phyloP scores from a whole-genome alignment of 768 basidiomycete genomes.

The Leccinum rimulosum region DNA sequence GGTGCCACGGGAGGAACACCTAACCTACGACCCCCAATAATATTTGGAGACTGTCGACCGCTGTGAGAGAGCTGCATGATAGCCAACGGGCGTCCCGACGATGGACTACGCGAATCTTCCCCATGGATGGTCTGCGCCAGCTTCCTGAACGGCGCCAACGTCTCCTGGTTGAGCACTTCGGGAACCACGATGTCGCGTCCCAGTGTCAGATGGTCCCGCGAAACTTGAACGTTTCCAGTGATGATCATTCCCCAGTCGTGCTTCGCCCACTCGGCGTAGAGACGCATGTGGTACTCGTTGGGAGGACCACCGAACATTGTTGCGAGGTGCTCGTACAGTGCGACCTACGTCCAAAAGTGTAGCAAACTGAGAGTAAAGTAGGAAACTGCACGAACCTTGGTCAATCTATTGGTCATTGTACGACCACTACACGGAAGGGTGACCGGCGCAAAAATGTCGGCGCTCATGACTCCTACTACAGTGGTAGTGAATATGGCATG shows the following conservation, averaged over 20 bases:
- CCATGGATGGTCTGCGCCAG: slow-evolving; percentile 54
- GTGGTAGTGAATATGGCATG: background rate
- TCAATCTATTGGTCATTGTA: slow-evolving; percentile 45
- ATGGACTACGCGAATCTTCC: slow-evolving; percentile 5
- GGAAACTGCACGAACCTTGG: slow-evolving; percentile 41
- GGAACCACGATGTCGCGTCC: slow-evolving; percentile 74
- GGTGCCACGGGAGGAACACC: slow-evolving; percentile 68
- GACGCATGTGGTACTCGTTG: slow-evolving; percentile 53
- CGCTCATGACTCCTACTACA: slow-evolving; percentile 10
- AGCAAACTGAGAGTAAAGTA: background rate
- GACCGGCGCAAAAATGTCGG: slow-evolving; percentile 25
- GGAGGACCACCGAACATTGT: slow-evolving; percentile 67
- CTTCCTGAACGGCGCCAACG: slow-evolving; percentile 47
- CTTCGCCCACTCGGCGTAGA: slow-evolving; percentile 75
- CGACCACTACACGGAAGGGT: slow-evolving; percentile 35
- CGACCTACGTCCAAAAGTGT: slow-evolving; percentile 49
- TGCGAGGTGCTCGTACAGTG: slow-evolving; percentile 85
- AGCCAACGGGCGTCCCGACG: slow-evolving; percentile 37
- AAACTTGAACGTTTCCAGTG: slow-evolving; percentile 83
- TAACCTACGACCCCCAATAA: slow-evolving; percentile 64
- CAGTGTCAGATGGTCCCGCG: slow-evolving; percentile 57
- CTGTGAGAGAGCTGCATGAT: slow-evolving; percentile 84
- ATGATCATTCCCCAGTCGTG: slow-evolving; percentile 86
- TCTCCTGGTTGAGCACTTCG: slow-evolving; percentile 36
- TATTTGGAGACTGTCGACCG: slow-evolving; percentile 78